Base-by-base conservation (phyloP, 495 filamentous ascomycete species). In the Articulospora tetracladia region DNA sequence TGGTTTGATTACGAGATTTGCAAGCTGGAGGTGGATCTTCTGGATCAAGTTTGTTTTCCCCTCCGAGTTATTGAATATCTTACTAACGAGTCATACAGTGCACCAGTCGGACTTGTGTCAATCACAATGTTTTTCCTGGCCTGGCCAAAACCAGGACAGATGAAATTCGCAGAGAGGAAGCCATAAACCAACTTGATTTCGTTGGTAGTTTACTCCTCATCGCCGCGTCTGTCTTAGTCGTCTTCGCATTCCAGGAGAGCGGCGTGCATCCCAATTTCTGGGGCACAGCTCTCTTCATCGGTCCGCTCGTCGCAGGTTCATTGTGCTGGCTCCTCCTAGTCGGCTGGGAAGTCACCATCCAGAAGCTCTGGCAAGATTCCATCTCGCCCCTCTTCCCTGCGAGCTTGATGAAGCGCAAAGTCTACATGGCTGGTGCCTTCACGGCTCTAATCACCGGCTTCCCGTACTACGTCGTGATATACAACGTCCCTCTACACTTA, bases 401-500 rank as follows among this genome's bases (percentile, higher is more conserved):
- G 23, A 58, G 70, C 2, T 72, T 67, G 47, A 23, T 80, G 60
- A 60, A 66, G 62, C 60, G 75, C 56, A 58, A 74, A 69, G 57
- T 75, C 66, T 72, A 73, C 58, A 56, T 79, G 53, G 73, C 73
- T 25, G 72, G 72, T 50, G 69, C 74, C 4, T 62, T 72, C 62
- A 69, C 59, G 66, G 83, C 78, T 15, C 71, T 86, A 20, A 68
- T 79, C 19, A 76, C 74, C 0, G 86, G 85, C 11, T 84, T 82
- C 48, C 71, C 80, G 6, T 86, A 80, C 61, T 79, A 85, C 30
- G 68, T 78, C 4, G 73, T 80, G 53, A 72, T 86, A 3, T 77
- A 87, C 36, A 78, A 81, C 50, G 72, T 89, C 8, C 83, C 86
- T 3, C 78, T 86, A 58, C 77, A 82, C 47, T 82, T 86, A 30